A percentile compares a stretch with the other conserved stretches of the same genome.
Evolutionary conservation across 371 early-diverging fungal genomes (phyloP).

Genomic region (Funneliformis caledonium): DNA sequence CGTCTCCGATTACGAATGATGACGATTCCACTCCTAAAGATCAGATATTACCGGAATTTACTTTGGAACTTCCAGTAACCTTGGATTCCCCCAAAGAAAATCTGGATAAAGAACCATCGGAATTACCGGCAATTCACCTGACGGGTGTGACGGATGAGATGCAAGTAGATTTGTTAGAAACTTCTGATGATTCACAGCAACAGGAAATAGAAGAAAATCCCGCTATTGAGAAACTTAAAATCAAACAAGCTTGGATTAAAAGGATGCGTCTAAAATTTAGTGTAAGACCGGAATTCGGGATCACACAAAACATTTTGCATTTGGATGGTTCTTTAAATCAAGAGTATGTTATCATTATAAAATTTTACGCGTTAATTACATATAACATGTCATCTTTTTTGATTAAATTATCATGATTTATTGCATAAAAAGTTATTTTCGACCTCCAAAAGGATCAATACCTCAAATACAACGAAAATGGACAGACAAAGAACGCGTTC

Average conservation of each 20-base stretch:
- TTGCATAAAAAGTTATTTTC: slow-evolving; percentile 67
- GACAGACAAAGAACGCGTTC: slow-evolving; percentile 78
- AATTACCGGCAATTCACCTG: background rate
- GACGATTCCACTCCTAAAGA: background rate
- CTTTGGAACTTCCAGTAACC: background rate
- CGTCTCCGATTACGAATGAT: background rate
- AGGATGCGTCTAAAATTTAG: slow-evolving; percentile 83
- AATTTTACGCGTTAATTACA: background rate
- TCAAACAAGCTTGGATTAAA: slow-evolving; percentile 80
- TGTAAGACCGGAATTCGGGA: slow-evolving; percentile 77
- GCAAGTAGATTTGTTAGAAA: background rate
- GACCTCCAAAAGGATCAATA: slow-evolving; percentile 68
- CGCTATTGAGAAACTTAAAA: slow-evolving; percentile 13
- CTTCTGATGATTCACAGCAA: background rate
- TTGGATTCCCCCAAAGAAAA: background rate
- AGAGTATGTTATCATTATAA: slow-evolving; percentile 60
- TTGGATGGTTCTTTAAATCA: slow-evolving; percentile 86
- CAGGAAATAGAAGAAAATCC: background rate
- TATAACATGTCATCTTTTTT: slow-evolving; percentile 26
- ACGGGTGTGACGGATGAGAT: background rate
- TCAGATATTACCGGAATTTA: background rate
- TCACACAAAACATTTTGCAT: slow-evolving; percentile 80
- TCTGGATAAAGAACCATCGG: background rate
- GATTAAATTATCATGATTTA: slow-evolving; percentile 14
- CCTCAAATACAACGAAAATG: slow-evolving; percentile 72